These are phyloP conservation scores for Sophora flavescens DNA, from an alignment of 306 rosid species.

Conservation along the genomic window DNA sequence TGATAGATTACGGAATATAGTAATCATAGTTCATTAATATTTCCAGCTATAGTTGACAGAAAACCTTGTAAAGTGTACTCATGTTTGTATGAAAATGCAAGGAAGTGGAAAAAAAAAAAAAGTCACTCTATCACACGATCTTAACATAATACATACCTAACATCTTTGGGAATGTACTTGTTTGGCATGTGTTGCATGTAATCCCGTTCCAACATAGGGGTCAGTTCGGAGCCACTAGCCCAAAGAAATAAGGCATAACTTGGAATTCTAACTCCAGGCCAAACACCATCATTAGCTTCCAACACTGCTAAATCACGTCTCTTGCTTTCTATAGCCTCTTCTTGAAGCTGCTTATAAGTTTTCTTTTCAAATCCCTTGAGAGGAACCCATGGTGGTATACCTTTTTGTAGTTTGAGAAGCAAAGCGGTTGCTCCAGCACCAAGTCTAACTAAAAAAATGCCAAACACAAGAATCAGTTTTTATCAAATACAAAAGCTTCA, in stretches of 20 bases:
- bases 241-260: slow-evolving; percentile 93
- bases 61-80: background rate
- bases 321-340: slow-evolving; percentile 93
- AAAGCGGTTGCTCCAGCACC: slow-evolving; percentile 88
- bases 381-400: slow-evolving; percentile 98
- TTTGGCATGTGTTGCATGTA: slow-evolving; percentile 99
- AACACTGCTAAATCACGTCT: slow-evolving; percentile 90
- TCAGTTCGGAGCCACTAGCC: slow-evolving; percentile 96
- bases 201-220: slow-evolving; percentile 79
- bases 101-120: background rate
- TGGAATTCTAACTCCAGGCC: slow-evolving; percentile 97
- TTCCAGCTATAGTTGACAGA: slow-evolving; percentile 21
- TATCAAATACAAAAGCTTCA: slow-evolving; percentile 19
- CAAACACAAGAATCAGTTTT: slow-evolving; percentile 49
- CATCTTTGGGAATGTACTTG: slow-evolving; percentile 83
- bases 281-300: slow-evolving; percentile 87
- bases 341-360: slow-evolving; percentile 87
- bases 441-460: slow-evolving; percentile 66
- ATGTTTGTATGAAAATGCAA: background rate
- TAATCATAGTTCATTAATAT: slow-evolving; percentile 29
- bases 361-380: slow-evolving; percentile 84
- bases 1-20: slow-evolving; percentile 11
- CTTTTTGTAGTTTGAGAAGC: slow-evolving; percentile 87
- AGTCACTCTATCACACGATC: background rate
- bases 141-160: slow-evolving; percentile 63